Base-by-base conservation (phyloP, 1,284 basidiomycete species). In the Trametes hirsuta region DNA sequence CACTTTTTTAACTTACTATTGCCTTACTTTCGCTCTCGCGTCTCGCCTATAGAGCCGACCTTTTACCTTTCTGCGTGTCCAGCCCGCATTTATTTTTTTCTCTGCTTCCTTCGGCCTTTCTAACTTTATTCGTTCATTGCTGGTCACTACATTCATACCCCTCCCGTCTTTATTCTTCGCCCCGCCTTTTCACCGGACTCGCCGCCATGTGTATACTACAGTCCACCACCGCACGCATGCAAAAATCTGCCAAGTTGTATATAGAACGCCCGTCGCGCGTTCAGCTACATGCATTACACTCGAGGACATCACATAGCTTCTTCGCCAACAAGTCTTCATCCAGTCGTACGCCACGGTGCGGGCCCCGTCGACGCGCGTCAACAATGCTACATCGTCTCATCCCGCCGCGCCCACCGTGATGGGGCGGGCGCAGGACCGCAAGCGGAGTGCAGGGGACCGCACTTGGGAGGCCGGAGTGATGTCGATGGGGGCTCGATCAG, bases 161-260 rank as follows among this genome's bases (percentile, higher is more conserved):
- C 21, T 36, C 46, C 39, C 6, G 34, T 58, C 15, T 55, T 59
- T 58, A 61, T 56, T 56, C 51, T 58, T 58, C 46, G 55, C 52
- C 49, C 52, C 44, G 21, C 47, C 51, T 54, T 53, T 45, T 37
- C 25, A 35, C 30, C 55, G 56, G 55, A 54, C 56, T 55, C 54
- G 51, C 53, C 56, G 55, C 55, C 63, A 61, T 64, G 48, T 62
- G 64, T 63, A 65, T 57, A 59, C 37, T 53, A 64, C 46, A 50
- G 49, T 50, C 47, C 59, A 30, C n/a, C 30, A 35, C 34, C 21
- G 18, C 36, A 24, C 58, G 11, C 40, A 30, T 34, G 10, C 45
- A 47, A n/a, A 34, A 47, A 55, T n/a, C 30, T 21, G 6, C 36
- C 48, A 24, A 22, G n/a, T 14, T 22, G 46, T 48, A 42, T 40